Percentiles rank a stretch among this genome's conserved stretches.
Evolutionary conservation across 129 eudicot genomes (phyloP).

Genomic region (Tanacetum coccineum): DNA sequence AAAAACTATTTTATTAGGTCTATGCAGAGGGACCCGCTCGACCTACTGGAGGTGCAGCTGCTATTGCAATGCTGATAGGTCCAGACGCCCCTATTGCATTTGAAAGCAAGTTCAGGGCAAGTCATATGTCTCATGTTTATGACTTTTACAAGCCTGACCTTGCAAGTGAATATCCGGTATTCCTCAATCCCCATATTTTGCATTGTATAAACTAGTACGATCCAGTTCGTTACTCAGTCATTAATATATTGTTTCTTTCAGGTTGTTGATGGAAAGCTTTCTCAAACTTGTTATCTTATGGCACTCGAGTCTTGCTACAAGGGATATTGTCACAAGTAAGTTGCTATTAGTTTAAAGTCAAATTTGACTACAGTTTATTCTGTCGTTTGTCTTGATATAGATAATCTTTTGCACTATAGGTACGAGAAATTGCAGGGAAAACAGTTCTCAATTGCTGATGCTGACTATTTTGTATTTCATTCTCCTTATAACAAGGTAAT

Average conservation of each 20-base stretch:
- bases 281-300: constrained; percentile 96
- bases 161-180: constrained; percentile 98
- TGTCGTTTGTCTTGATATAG: neutral
- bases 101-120: constrained; percentile 95
- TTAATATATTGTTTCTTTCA: constrained; percentile 18
- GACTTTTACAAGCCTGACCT: constrained; percentile 96
- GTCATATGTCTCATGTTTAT: constrained; percentile 92
- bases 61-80: constrained; percentile 92
- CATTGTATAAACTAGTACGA: neutral
- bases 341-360: neutral
- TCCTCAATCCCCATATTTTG: neutral
- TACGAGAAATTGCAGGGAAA: constrained; percentile 82
- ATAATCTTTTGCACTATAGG: constrained; percentile 31
- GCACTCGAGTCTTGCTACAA: constrained; percentile 95
- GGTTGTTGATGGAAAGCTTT: constrained; percentile 98
- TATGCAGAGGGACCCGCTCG: constrained; percentile 99
- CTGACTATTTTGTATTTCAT: constrained; percentile 85
- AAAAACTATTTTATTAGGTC: constrained; percentile 45
- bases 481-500: constrained; percentile 95
- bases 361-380: neutral
- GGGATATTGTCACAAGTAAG: constrained; percentile 70
- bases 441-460: constrained; percentile 69
- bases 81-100: constrained; percentile 92
- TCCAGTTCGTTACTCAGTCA: neutral
- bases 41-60: constrained; percentile 98